Percentiles rank a stretch among this genome's conserved stretches.
phyloP scores from a whole-genome alignment of 2,329 filamentous ascomycete genomes.

The Cryphonectria parasitica region DNA sequence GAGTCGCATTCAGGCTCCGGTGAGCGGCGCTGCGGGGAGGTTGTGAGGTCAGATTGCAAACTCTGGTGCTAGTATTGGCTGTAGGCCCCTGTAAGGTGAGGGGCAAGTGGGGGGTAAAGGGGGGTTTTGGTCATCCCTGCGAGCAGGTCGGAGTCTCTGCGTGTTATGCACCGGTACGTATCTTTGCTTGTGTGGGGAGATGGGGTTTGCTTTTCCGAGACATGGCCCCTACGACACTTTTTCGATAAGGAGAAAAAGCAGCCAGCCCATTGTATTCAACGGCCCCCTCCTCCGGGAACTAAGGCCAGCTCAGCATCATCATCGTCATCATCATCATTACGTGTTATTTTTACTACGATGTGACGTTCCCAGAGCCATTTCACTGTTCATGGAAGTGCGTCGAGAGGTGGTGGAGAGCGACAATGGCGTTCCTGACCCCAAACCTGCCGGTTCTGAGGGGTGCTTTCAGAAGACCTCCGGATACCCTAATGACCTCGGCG shows the following conservation, averaged over 20 bases:
- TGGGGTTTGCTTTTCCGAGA: background rate
- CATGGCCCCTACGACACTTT: no score
- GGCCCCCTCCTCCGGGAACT: background rate
- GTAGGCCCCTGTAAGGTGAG: background rate
- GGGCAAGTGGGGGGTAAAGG: background rate
- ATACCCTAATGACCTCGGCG: background rate
- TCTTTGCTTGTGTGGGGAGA: background rate
- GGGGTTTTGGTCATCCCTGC: background rate
- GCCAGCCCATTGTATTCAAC: background rate
- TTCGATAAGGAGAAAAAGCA: background rate
- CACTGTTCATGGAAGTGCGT: no score
- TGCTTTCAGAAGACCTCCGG: background rate
- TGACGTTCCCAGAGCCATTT: background rate
- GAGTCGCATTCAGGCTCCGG: slow-evolving; percentile 7
- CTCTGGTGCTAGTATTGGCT: slow-evolving; percentile 8
- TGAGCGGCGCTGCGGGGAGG: slow-evolving; percentile 8
- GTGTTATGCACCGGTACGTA: background rate
- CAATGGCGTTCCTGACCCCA: background rate
- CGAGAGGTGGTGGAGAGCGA: background rate
- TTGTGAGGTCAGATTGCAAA: slow-evolving; percentile 14
- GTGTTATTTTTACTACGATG: background rate
- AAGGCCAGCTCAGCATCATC: background rate
- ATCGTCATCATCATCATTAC: background rate
- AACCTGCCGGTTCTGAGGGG: background rate
- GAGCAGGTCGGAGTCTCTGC: background rate